Evolutionary conservation across 139 green algal genomes (phyloP).

Genomic region (Raphidocelis subcapitata): DNA sequence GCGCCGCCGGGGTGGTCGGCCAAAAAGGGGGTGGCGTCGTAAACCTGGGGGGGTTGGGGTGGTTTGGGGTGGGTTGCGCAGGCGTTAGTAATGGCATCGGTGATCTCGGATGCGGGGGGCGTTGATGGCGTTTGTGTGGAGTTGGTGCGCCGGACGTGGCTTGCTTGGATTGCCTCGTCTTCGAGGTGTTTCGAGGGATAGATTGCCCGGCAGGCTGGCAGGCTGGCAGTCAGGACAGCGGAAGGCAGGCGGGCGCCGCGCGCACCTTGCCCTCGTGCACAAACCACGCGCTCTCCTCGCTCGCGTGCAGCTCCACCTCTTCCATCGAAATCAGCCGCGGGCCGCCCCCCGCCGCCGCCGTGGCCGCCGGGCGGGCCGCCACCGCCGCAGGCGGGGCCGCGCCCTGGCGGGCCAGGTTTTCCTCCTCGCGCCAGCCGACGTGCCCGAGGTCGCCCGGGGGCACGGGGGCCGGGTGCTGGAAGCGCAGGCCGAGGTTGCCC

Average conservation of each 20-base stretch:
- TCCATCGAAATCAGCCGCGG: slow-evolving; percentile 60
- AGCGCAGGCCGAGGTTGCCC: slow-evolving; percentile 64
- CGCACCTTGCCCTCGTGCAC: slow-evolving; percentile 84
- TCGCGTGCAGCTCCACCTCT: slow-evolving; percentile 76
- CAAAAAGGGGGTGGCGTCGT: slow-evolving; percentile 93
- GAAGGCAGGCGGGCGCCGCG: too few species aligned
- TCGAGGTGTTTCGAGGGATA: too few species aligned
- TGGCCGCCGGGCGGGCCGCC: slow-evolving; percentile 1
- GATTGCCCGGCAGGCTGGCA: too few species aligned
- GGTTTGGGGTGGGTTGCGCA: background rate
- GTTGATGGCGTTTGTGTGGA: too few species aligned
- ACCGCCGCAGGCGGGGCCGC: slow-evolving; percentile 18
- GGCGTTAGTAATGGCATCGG: too few species aligned
- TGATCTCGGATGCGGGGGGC: too few species aligned
- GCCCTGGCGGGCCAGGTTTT: slow-evolving; percentile 48
- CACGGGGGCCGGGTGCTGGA: slow-evolving; percentile 84
- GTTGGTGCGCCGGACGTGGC: too few species aligned
- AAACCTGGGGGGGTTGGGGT: slow-evolving; percentile 66
- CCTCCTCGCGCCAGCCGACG: slow-evolving; percentile 70
- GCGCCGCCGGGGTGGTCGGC: slow-evolving; percentile 90
- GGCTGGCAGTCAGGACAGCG: too few species aligned
- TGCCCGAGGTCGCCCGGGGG: slow-evolving; percentile 52
- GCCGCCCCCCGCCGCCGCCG: slow-evolving; percentile 4
- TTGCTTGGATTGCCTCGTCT: too few species aligned
- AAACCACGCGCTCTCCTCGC: slow-evolving; percentile 87